Evolutionary conservation across 805 yeast species (phyloP), one percentile per base, ranked within the genome.

Genomic region (Komagataella ulmi): DNA sequence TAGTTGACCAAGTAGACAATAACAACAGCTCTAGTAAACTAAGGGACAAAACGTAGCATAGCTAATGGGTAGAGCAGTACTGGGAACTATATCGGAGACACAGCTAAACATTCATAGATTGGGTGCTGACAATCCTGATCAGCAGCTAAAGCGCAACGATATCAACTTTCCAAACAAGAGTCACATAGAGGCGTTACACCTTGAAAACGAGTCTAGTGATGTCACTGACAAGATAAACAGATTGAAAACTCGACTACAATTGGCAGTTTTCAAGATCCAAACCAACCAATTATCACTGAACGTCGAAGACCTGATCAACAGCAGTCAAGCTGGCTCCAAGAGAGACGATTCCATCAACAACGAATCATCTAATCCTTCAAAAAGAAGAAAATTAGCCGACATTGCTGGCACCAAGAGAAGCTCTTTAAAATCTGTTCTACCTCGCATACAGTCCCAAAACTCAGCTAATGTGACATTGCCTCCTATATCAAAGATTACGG

Each of bases 251-350:
- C 70, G 79, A 55, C 62, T 78, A 21, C 74, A 74, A 56, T 58
- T 77, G 49, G 83, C 83, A 2, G 74, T 74, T 57, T 77, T 71
- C 60, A 78, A 77, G 57, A 71, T 72, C 46, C 68, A 68, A 52
- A 76, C 81, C 1, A 70, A 75, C 55, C 81, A 77, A 58, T 64
- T 65, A 1, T 57, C 59, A 6, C 65, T 64, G 2, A 68, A 72
- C 5, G 54, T 69, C 17, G 49, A 54, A 21, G 61, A 63, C 17
- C 60, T 72, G 47, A 58, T 65, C 52, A 57, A 44, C 43, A 17
- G 18, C 6, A 18, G 18, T 21, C 24, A 23, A 17, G n/a, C 44
- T 17, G 17, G 17, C 8, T 17, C 30, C 1, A 30, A 30, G 40
- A 30, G 40, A 30, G 14, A 30, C 14, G 40, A 4, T 30, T 30